These are phyloP conservation scores for Torulaspora quercuum DNA, from an alignment of 805 yeast genomes.

Conservation along the genomic window DNA sequence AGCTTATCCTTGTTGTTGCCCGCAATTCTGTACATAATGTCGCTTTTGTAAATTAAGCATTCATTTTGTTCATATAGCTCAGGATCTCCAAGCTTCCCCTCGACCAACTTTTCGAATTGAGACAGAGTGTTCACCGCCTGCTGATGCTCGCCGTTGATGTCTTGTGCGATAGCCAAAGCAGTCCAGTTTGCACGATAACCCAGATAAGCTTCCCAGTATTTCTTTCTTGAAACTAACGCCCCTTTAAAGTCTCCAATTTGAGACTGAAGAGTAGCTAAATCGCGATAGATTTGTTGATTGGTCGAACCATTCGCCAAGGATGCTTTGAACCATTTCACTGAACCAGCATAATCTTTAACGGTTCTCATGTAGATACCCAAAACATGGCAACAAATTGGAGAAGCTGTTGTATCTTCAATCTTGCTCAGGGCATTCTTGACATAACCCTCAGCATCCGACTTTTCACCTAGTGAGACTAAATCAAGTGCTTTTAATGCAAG, in stretches of 20 bases:
- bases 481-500: slow-evolving; percentile 80
- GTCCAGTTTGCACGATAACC: slow-evolving; percentile 93
- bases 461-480: slow-evolving; percentile 53
- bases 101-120: slow-evolving; percentile 71
- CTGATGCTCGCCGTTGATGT: slow-evolving; percentile 61
- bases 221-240: slow-evolving; percentile 59
- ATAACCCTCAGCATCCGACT: slow-evolving; percentile 59
- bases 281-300: slow-evolving; percentile 76
- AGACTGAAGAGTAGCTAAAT: slow-evolving; percentile 71
- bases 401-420: slow-evolving; percentile 43
- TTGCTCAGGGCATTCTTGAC: slow-evolving; percentile 59
- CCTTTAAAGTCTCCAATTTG: slow-evolving; percentile 73
- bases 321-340: slow-evolving; percentile 71
- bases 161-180: slow-evolving; percentile 79
- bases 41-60: slow-evolving; percentile 68
- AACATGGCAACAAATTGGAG: slow-evolving; percentile 78
- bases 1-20: slow-evolving; percentile 42
- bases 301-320: slow-evolving; percentile 75
- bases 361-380: slow-evolving; percentile 79
- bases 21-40: slow-evolving; percentile 59
- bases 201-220: slow-evolving; percentile 65
- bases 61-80: slow-evolving; percentile 81
- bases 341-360: slow-evolving; percentile 64
- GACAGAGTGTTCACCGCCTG: slow-evolving; percentile 69
- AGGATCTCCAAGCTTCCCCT: slow-evolving; percentile 60